phyloP scores from a whole-genome alignment of 75 land plant genomes.

The Pinus albicaulis region DNA sequence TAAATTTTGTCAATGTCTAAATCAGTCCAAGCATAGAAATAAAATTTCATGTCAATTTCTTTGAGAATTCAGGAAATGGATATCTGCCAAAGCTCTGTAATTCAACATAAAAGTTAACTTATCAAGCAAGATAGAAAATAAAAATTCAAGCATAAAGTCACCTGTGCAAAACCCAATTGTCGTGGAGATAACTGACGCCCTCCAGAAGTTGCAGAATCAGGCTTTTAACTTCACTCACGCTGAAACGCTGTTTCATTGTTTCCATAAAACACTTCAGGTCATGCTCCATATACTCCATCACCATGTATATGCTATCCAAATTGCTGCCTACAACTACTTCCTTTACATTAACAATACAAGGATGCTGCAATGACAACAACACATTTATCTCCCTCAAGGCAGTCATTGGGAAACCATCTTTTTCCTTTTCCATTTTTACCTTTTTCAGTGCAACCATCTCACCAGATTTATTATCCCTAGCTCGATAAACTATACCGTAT shows the following conservation, averaged over 20 bases:
- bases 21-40: not conserved
- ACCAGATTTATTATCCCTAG: constrained; percentile 28
- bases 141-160: not conserved
- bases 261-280: constrained; percentile 31
- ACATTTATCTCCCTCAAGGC: constrained; percentile 36
- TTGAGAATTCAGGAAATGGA: too few species aligned
- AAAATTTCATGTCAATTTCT: not conserved
- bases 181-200: constrained; percentile 30
- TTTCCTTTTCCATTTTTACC: constrained; percentile 27
- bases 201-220: constrained; percentile 31
- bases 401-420: constrained; percentile 32
- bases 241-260: constrained; percentile 39
- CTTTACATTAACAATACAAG: constrained; percentile 33
- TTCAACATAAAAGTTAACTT: not conserved
- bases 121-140: too few species aligned
- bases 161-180: constrained; percentile 43
- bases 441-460: constrained; percentile 41
- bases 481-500: constrained; percentile 33
- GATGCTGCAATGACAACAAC: constrained; percentile 27
- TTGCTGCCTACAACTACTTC: constrained; percentile 29
- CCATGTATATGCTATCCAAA: constrained; percentile 34
- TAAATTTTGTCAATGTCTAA: not conserved
- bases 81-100: too few species aligned
- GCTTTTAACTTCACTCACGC: constrained; percentile 28
- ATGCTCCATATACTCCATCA: constrained; percentile 45